A percentile compares a stretch with the other conserved stretches of the same genome.
phyloP scores from a whole-genome alignment of 2,329 filamentous ascomycete genomes.

The Xylaria sp. region DNA sequence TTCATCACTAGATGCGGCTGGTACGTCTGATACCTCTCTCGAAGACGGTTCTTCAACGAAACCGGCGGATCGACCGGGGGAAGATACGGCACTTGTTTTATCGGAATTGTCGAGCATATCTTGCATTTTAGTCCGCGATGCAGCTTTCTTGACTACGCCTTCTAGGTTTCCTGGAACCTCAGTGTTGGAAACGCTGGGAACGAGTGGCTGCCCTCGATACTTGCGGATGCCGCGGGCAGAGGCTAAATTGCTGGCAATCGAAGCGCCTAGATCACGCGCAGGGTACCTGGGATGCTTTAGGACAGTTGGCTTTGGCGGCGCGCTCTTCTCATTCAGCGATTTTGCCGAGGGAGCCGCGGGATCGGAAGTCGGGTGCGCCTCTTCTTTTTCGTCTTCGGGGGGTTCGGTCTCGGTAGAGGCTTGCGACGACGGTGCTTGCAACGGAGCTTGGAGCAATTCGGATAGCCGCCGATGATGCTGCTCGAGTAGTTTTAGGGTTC shows the following conservation, averaged over 20 bases:
- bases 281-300: slow-evolving; percentile 62
- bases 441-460: slow-evolving; percentile 79
- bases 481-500: slow-evolving; percentile 86
- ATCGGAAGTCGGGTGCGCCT: slow-evolving; percentile 37
- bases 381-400: slow-evolving; percentile 54
- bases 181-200: slow-evolving; percentile 78
- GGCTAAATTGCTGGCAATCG: slow-evolving; percentile 88
- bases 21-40: slow-evolving; percentile 45
- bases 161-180: slow-evolving; percentile 78
- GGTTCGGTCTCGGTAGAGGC: slow-evolving; percentile 52
- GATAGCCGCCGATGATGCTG: slow-evolving; percentile 88
- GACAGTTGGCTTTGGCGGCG: slow-evolving; percentile 51
- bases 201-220: slow-evolving; percentile 73
- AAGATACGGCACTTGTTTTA: slow-evolving; percentile 65
- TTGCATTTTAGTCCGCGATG: slow-evolving; percentile 65
- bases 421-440: slow-evolving; percentile 60
- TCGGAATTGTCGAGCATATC: slow-evolving; percentile 65
- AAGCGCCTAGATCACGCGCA: slow-evolving; percentile 78
- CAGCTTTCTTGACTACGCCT: slow-evolving; percentile 62
- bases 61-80: slow-evolving; percentile 49
- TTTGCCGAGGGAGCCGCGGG: slow-evolving; percentile 44
- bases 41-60: slow-evolving; percentile 45
- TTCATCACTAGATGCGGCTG: slow-evolving; percentile 67
- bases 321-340: slow-evolving; percentile 43
- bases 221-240: slow-evolving; percentile 83